Evolutionary conservation across 2,329 filamentous ascomycete species (phyloP).

Genomic region (Cadophora luteo-olivacea): DNA sequence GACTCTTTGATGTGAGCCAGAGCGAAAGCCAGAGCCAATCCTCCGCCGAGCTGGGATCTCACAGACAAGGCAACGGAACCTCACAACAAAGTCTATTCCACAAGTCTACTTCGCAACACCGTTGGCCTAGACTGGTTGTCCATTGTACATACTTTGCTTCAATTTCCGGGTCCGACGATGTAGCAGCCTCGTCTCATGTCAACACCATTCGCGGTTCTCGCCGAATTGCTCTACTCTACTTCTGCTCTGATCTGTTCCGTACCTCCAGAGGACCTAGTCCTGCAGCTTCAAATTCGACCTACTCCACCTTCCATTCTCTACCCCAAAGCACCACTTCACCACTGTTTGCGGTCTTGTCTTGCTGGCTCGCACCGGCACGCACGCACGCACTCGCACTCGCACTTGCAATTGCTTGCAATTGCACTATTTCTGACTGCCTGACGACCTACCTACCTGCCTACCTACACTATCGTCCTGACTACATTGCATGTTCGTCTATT

Average conservation of each 20-base stretch:
- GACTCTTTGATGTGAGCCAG: not conserved
- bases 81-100: not conserved
- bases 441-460: too few relatives aligned
- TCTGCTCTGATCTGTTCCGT: not conserved
- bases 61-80: constrained; percentile 2
- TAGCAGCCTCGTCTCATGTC: constrained; percentile 12
- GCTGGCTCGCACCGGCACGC: not conserved
- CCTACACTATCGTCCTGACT: constrained; percentile 8
- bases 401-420: not conserved
- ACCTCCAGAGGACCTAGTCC: not conserved
- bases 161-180: not conserved
- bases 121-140: not conserved
- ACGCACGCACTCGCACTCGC: too few relatives aligned
- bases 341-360: not conserved
- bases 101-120: not conserved
- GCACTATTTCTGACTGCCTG: constrained; percentile 3
- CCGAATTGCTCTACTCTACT: not conserved
- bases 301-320: not conserved
- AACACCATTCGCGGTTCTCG: not conserved
- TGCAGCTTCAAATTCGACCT: not conserved
- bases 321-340: not conserved
- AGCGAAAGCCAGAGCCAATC: not conserved
- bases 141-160: not conserved
- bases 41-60: constrained; percentile 4
- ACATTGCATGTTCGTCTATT: constrained; percentile 3